Percentiles rank a stretch among this genome's conserved stretches.
Evolutionary conservation across 2,329 filamentous ascomycete genomes (phyloP).

Genomic region (Ceratocystis huliohia): DNA sequence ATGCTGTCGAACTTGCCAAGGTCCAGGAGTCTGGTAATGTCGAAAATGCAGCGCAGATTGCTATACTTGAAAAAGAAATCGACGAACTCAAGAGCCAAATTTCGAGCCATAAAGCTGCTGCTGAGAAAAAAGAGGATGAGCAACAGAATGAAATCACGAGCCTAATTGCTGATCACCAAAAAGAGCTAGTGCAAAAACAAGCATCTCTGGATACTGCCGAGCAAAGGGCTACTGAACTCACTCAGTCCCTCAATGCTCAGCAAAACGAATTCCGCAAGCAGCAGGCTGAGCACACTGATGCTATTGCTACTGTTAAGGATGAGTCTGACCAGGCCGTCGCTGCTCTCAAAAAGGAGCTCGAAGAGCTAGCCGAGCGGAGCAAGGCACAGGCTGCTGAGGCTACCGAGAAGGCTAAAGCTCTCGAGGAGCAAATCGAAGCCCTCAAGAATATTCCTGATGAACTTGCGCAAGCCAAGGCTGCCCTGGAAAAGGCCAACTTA

Average conservation of each 20-base stretch:
- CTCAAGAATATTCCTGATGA: conserved; percentile 33
- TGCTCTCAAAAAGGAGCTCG: conserved; percentile 17
- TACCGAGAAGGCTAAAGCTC: conserved; percentile 31
- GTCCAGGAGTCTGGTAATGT: conserved; percentile 28
- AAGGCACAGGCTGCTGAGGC: conserved; percentile 23
- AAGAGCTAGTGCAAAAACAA: conserved; percentile 23
- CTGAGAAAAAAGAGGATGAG: conserved; percentile 12
- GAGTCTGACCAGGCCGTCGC: conserved; percentile 27
- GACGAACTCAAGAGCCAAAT: conserved; percentile 26
- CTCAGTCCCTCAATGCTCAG: conserved; percentile 21
- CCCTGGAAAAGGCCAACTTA: conserved; percentile 16
- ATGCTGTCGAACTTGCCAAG: conserved; percentile 38
- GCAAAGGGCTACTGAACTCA: conserved; percentile 26
- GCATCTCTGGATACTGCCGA: conserved; percentile 29
- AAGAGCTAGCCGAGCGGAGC: conserved; percentile 14
- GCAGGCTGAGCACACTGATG: conserved; percentile 22
- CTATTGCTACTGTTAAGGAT: conserved; percentile 10
- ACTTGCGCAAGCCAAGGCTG: conserved; percentile 13
- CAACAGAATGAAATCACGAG: conserved; percentile 18
- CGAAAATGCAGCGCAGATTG: conserved; percentile 37
- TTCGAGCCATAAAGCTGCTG: conserved; percentile 25
- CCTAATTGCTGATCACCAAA: conserved; percentile 17
- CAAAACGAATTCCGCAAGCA: conserved; percentile 6
- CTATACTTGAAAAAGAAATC: conserved; percentile 34
- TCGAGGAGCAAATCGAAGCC: conserved; percentile 43